Evolutionary conservation across 1,139 yeast species (phyloP).

Genomic region (Debaryomyces singareniensis): DNA sequence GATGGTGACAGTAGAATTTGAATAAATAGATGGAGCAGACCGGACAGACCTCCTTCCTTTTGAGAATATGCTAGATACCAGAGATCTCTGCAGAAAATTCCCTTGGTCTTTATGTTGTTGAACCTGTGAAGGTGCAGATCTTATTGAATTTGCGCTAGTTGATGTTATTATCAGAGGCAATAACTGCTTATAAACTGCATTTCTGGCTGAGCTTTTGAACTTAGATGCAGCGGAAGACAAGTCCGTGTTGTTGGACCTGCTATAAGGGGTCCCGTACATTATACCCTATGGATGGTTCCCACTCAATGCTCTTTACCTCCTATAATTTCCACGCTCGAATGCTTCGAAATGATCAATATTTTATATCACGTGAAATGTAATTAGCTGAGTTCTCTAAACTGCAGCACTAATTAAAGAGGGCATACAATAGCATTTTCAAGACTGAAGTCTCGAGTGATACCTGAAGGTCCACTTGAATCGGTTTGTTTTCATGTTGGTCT

Average conservation of each 20-base stretch:
- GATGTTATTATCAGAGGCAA: constrained; percentile 24
- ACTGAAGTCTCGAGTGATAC: too few relatives aligned
- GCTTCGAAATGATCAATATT: too few relatives aligned
- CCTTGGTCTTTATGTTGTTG: constrained; percentile 11
- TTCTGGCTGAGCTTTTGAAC: constrained; percentile 41
- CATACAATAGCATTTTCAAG: too few relatives aligned
- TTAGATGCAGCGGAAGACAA: constrained; percentile 32
- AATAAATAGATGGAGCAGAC: constrained; percentile 39
- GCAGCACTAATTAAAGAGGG: too few relatives aligned
- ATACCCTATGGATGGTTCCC: too few relatives aligned
- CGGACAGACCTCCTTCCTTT: constrained; percentile 34
- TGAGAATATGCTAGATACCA: constrained; percentile 29
- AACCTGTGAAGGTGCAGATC: constrained; percentile 28
- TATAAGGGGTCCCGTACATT: constrained; percentile 38
- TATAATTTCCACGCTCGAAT: too few relatives aligned
- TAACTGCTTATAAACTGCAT: constrained; percentile 41
- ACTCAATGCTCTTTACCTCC: too few relatives aligned
- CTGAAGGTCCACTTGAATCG: too few relatives aligned
- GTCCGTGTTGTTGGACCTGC: constrained; percentile 22
- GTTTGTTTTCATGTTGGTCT: too few relatives aligned
- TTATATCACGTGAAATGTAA: too few relatives aligned
- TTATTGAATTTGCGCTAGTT: constrained; percentile 19
- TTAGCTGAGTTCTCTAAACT: too few relatives aligned
- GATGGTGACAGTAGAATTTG: constrained; percentile 39
- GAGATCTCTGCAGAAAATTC: constrained; percentile 16